Base-by-base conservation (phyloP, 2,329 filamentous ascomycete species). In the Phaeophleospora eucalypticola region DNA sequence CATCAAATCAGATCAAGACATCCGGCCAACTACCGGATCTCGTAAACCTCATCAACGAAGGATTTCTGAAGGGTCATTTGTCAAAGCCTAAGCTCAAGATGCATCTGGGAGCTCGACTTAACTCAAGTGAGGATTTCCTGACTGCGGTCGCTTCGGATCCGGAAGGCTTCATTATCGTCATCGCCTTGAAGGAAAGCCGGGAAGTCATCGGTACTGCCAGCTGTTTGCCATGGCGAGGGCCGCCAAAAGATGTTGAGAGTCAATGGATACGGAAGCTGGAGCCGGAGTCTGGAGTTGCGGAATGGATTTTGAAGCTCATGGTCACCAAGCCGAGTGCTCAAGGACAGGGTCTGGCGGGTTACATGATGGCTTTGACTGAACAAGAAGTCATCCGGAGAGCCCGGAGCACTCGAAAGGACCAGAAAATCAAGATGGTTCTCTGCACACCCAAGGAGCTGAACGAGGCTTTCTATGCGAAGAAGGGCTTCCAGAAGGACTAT, bases 231-330 rank as follows among this genome's bases (percentile, higher is more conserved):
- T 53, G 48, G 38, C 34, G 41, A 17, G 53, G 51, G 2, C 51
- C 46, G 2, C 9, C 41, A 7, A 29, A 45, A 19, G 36, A 48
- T 7, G 35, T 15, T 7, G 36, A 29, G 6, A n/a, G 33, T 2
- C 49, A 45, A 9, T 56, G 53, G 53, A 6, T 46, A 4, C 37
- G 53, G 6, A 46, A 21, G 10, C 16, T 36, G 2, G 27, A 39
- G 4, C 40, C 49, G 4, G 45, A 46, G 20, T n/a, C 40, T 6
- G 53, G 42, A 8, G 42, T 32, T 9, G 51, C 49, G 20, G 53
- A 56, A 36, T 56, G 44, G 46, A 50, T 53, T 15, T 17, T 53
- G n/a, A 53, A 51, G 29, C 16, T 56, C 9, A 51, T 53, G 48
- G 47, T 43, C 6, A 46, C 45, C 2, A 15, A 44, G 29, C 36